phyloP scores from a whole-genome alignment of 1,284 basidiomycete species.

The Chalciporus sp. region DNA sequence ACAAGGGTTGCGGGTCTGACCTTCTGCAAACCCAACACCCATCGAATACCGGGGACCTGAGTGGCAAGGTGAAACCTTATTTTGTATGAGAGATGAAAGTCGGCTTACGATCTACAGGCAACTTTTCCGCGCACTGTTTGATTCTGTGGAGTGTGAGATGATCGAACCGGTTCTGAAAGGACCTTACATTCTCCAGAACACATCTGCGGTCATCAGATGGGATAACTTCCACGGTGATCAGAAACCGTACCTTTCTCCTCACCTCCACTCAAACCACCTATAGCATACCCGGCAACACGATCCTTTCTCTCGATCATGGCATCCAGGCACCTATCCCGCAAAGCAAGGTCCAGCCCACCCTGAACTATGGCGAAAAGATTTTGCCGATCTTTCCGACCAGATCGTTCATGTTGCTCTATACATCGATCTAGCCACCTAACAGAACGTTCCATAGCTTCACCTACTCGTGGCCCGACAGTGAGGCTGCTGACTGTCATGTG shows the following conservation, averaged over 20 bases:
- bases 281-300: constrained; percentile 77
- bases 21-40: constrained; percentile 89
- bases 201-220: constrained; percentile 45
- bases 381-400: constrained; percentile 63
- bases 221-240: constrained; percentile 6
- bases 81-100: background rate
- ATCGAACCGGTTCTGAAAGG: constrained; percentile 2
- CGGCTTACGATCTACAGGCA: constrained; percentile 71
- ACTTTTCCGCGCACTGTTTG: constrained; percentile 73
- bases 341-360: constrained; percentile 69
- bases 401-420: constrained; percentile 68
- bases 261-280: constrained; percentile 82
- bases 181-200: constrained; percentile 82
- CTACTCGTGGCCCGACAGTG: constrained; percentile 74
- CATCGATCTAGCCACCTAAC: constrained; percentile 86
- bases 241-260: constrained; percentile 75
- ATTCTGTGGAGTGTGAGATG: constrained; percentile 53
- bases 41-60: constrained; percentile 83
- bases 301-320: constrained; percentile 78
- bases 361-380: constrained; percentile 89
- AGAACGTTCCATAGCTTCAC: constrained; percentile 81
- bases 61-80: constrained; percentile 11
- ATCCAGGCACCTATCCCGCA: constrained; percentile 74
- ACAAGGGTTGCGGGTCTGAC: constrained; percentile 37
- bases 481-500: constrained; percentile 63